Conservation (phyloP, 352 stramenopile species). For the Phytophthora nicotianae region DNA sequence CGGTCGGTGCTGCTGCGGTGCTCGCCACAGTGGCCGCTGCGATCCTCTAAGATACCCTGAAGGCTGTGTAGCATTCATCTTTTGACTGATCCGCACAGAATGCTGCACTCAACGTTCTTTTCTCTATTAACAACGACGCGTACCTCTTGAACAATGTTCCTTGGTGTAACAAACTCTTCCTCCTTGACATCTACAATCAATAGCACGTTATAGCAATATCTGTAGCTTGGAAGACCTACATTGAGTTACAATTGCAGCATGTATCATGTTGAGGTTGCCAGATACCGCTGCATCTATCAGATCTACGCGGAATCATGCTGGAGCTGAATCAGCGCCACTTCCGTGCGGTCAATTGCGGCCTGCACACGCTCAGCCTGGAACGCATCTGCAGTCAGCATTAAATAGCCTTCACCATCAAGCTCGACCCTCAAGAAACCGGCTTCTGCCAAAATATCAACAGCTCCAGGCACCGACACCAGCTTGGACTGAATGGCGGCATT, state of each 20-base stretch:
- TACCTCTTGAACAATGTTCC: constrained; percentile 3
- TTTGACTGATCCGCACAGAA: constrained; percentile 3
- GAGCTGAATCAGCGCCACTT: constrained; percentile 74
- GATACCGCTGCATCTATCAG: constrained; percentile 16
- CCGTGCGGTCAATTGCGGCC: constrained; percentile 58
- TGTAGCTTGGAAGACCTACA: neutral
- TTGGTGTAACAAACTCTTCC: neutral
- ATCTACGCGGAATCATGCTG: constrained; percentile 49
- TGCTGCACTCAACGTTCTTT: neutral
- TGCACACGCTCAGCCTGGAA: constrained; percentile 55
- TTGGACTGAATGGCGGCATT: constrained; percentile 71
- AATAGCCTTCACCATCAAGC: constrained; percentile 60
- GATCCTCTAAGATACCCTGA: constrained; percentile 23
- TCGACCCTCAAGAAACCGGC: constrained; percentile 50
- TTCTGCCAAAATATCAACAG: constrained; percentile 63
- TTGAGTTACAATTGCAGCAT: constrained; percentile 15
- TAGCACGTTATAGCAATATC: neutral
- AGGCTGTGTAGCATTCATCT: neutral
- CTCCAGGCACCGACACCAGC: constrained; percentile 58
- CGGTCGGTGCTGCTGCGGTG: constrained; percentile 11
- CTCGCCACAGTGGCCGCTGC: constrained; percentile 20
- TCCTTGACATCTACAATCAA: neutral
- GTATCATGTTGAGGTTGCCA: constrained; percentile 25
- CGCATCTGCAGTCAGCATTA: constrained; percentile 48
- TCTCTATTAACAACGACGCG: neutral